A percentile compares a stretch with the other conserved stretches of the same genome.
Evolutionary conservation across 495 filamentous ascomycete species (phyloP).

Genomic region (Xylaria intraflava): DNA sequence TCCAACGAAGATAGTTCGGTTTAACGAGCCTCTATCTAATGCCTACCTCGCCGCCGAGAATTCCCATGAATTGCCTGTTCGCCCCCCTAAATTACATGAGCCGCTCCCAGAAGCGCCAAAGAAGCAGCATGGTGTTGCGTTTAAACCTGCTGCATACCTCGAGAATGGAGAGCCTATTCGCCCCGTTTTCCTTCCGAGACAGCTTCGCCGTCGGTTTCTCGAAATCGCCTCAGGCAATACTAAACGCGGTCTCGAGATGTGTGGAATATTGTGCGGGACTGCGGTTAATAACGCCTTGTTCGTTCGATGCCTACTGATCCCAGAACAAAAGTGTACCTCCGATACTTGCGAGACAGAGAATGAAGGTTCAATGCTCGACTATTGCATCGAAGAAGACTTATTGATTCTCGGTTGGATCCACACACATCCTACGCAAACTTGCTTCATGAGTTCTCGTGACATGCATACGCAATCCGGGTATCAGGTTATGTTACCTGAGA

Average conservation of each 20-base stretch:
- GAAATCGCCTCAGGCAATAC: slow-evolving; percentile 69
- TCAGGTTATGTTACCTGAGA: slow-evolving; percentile 90
- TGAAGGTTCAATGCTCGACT: slow-evolving; percentile 75
- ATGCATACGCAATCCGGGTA: slow-evolving; percentile 89
- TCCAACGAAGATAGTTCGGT: slow-evolving; percentile 22
- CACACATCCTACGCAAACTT: slow-evolving; percentile 92
- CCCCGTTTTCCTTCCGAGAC: slow-evolving; percentile 75
- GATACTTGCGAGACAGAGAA: slow-evolving; percentile 94
- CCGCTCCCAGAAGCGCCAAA: slow-evolving; percentile 15
- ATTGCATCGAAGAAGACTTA: slow-evolving; percentile 75
- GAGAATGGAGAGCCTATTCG: slow-evolving; percentile 83
- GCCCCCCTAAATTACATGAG: slow-evolving; percentile 33
- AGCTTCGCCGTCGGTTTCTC: slow-evolving; percentile 68
- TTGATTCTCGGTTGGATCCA: slow-evolving; percentile 97
- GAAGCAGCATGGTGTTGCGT: slow-evolving; percentile 46
- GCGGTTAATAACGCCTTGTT: slow-evolving; percentile 90
- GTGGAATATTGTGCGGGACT: slow-evolving; percentile 87
- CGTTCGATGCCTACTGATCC: slow-evolving; percentile 79
- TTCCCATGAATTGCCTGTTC: slow-evolving; percentile 21
- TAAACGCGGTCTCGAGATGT: slow-evolving; percentile 76
- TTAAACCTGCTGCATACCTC: slow-evolving; percentile 78
- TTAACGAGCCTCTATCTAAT: background rate
- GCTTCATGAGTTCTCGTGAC: slow-evolving; percentile 94
- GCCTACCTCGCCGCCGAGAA: slow-evolving; percentile 1
- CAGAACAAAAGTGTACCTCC: slow-evolving; percentile 78